These are phyloP conservation scores for Moesziomyces aphidis DNA, from an alignment of 1,284 basidiomycete species.

Conservation along the genomic window DNA sequence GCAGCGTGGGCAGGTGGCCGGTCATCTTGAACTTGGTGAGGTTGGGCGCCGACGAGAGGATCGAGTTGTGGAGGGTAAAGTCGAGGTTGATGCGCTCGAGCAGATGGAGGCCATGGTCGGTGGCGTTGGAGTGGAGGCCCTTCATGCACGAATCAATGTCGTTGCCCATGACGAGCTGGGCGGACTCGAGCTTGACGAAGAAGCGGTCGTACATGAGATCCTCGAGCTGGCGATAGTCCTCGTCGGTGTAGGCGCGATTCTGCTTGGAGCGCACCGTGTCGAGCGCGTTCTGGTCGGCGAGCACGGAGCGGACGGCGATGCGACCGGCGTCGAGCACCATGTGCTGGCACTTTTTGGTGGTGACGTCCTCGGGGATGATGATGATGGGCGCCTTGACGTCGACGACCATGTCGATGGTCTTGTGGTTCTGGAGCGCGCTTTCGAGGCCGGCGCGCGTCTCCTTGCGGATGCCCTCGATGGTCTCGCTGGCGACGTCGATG, in stretches of 20 bases:
- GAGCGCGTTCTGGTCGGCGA: slow-evolving; percentile 85
- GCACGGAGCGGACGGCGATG: slow-evolving; percentile 89
- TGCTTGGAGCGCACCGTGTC: slow-evolving; percentile 86
- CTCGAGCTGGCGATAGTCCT: slow-evolving; percentile 89
- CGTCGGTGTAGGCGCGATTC: slow-evolving; percentile 85
- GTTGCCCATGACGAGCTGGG: slow-evolving; percentile 91
- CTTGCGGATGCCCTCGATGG: slow-evolving; percentile 91
- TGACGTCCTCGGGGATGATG: slow-evolving; percentile 89
- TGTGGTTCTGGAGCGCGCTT: slow-evolving; percentile 90
- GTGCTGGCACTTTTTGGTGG: slow-evolving; percentile 81
- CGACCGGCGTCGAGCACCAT: slow-evolving; percentile 96
- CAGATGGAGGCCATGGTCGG: slow-evolving; percentile 73
- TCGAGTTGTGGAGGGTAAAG: slow-evolving; percentile 91
- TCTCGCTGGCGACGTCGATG: slow-evolving; percentile 87
- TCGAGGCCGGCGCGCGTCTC: slow-evolving; percentile 96
- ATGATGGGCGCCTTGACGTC: slow-evolving; percentile 98
- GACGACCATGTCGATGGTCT: slow-evolving; percentile 94
- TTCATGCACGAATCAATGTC: slow-evolving; percentile 82
- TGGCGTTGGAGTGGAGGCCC: slow-evolving; percentile 74
- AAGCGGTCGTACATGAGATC: slow-evolving; percentile 97
- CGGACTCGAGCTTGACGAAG: slow-evolving; percentile 84
- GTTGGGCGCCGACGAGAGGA: slow-evolving; percentile 85
- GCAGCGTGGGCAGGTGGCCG: slow-evolving; percentile 87
- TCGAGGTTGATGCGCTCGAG: slow-evolving; percentile 93
- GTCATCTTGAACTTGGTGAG: slow-evolving; percentile 92